phyloP scores from a whole-genome alignment of 2,329 filamentous ascomycete genomes.

The Exophiala spinifera region DNA sequence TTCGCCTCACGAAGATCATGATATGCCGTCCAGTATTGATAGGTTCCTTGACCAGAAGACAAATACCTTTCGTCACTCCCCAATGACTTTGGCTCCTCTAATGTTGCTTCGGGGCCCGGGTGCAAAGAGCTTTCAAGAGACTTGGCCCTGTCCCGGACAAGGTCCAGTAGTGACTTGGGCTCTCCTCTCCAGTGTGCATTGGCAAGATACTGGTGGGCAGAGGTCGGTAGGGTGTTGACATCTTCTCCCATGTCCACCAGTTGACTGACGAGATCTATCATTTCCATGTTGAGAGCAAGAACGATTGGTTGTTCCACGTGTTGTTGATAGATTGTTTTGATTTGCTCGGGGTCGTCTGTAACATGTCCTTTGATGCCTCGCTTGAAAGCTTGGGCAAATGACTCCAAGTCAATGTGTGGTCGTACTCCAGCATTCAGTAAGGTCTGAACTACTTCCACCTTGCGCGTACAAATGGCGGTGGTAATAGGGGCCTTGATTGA shows the following conservation, averaged over 20 bases:
- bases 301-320: conserved; percentile 64
- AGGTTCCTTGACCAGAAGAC: conserved; percentile 53
- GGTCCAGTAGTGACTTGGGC: conserved; percentile 55
- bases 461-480: conserved; percentile 55
- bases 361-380: conserved; percentile 39
- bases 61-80: conserved; percentile 53
- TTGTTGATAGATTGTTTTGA: conserved; percentile 49
- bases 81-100: conserved; percentile 18
- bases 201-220: conserved; percentile 30
- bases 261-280: conserved; percentile 51
- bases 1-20: conserved; percentile 40
- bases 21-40: conserved; percentile 55
- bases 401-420: conserved; percentile 59
- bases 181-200: conserved; percentile 21
- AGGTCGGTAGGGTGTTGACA: conserved; percentile 56
- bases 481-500: conserved; percentile 52
- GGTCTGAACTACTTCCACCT: conserved; percentile 54
- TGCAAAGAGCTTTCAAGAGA: conserved; percentile 48
- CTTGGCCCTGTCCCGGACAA: conserved; percentile 54
- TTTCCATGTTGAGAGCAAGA: conserved; percentile 52
- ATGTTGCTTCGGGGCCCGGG: background rate
- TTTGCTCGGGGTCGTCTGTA: conserved; percentile 40
- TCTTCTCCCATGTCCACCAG: conserved; percentile 65
- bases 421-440: conserved; percentile 64
- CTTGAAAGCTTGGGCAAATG: conserved; percentile 59